Evolutionary conservation across 805 yeast genomes (phyloP), one percentile per base, ranked within the genome.

Genomic region (Candida odintsovae): DNA sequence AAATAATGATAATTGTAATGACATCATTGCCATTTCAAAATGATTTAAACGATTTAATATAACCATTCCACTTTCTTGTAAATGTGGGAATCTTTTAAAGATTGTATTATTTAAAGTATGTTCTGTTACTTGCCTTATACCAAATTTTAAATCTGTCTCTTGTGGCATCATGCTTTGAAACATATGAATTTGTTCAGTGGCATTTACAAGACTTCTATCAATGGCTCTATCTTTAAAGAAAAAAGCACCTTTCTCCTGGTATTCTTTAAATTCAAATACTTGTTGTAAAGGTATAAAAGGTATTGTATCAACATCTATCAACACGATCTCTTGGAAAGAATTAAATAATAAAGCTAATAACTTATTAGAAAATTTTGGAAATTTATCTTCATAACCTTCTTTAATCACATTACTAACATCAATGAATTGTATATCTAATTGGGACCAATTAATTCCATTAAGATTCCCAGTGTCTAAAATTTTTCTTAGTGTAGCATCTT

Each of bases 291-390:
- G 49, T 33, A 68, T 63, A 42, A 77, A 64, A 0, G 76, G 66
- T 0, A 77, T 76, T 1, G 73, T 64, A 55, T 80, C 84, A 2
- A 80, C 80, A 57, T 80, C 85, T 23, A 79, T 49, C 19, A 78
- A 62, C 10, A 80, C 61, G 35, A 70, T 62, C 52, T 76, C 80
- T 35, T 70, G 68, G 53, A 78, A 78, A 11, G 78, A 69, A 40
- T 71, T 79, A 59, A 81, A 80, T 22, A 78, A 50, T n/a, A 73
- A 64, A 1, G 84, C 82, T 29, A 78, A 53, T 59, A 81, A 71
- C 58, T 80, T 81, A 41, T 64, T 65, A 16, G 59, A 52, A 46
- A 57, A 67, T 55, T 59, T 59, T 65, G 69, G 35, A 66, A 67
- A 70, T n/a, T 31, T 15, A 6, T 3, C 26, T 40, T 39, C 8